Percentiles rank a stretch among this genome's conserved stretches.
Evolutionary conservation across 495 filamentous ascomycete genomes (phyloP).

Genomic region (Aspergillus biplanus): DNA sequence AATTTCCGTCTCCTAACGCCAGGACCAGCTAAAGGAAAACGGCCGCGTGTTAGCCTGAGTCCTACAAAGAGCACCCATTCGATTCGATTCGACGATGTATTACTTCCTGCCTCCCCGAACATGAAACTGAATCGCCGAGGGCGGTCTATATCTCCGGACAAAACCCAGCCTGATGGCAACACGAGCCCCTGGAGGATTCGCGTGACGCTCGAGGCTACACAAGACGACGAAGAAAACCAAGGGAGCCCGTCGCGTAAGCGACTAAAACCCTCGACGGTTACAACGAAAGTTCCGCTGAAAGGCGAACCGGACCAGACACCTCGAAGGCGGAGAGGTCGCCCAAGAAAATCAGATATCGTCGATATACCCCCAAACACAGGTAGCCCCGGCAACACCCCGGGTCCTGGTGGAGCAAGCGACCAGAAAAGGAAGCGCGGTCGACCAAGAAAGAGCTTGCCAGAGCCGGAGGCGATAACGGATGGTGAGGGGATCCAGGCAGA

Average conservation of each 20-base stretch:
- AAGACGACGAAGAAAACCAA: slow-evolving; percentile 45
- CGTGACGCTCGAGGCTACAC: slow-evolving; percentile 61
- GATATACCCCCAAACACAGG: slow-evolving; percentile 41
- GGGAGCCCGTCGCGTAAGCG: slow-evolving; percentile 41
- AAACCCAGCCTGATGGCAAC: slow-evolving; percentile 39
- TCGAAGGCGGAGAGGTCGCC: slow-evolving; percentile 46
- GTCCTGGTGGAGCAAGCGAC: slow-evolving; percentile 24
- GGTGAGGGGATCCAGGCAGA: slow-evolving; percentile 24
- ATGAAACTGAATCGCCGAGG: slow-evolving; percentile 41
- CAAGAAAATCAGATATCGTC: slow-evolving; percentile 45
- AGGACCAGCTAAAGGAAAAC: slow-evolving; percentile 30
- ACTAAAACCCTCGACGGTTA: slow-evolving; percentile 45
- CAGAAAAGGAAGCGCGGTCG: slow-evolving; percentile 43
- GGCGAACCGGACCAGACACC: slow-evolving; percentile 46
- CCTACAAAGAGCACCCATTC: slow-evolving; percentile 47
- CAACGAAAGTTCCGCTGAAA: slow-evolving; percentile 58
- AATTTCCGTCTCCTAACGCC: slow-evolving; percentile 39
- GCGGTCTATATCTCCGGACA: slow-evolving; percentile 42
- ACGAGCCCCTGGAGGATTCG: slow-evolving; percentile 61
- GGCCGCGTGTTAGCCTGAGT: slow-evolving; percentile 43
- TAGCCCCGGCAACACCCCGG: slow-evolving; percentile 43
- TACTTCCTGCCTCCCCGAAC: slow-evolving; percentile 46
- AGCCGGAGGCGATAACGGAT: slow-evolving; percentile 19
- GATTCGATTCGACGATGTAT: slow-evolving; percentile 49
- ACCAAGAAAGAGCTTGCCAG: slow-evolving; percentile 43